A percentile compares a stretch with the other conserved stretches of the same genome.
Conservation (phyloP, 225 moss, liverwort and hornwort genomes). For the Marchantia polymorpha region DNA sequence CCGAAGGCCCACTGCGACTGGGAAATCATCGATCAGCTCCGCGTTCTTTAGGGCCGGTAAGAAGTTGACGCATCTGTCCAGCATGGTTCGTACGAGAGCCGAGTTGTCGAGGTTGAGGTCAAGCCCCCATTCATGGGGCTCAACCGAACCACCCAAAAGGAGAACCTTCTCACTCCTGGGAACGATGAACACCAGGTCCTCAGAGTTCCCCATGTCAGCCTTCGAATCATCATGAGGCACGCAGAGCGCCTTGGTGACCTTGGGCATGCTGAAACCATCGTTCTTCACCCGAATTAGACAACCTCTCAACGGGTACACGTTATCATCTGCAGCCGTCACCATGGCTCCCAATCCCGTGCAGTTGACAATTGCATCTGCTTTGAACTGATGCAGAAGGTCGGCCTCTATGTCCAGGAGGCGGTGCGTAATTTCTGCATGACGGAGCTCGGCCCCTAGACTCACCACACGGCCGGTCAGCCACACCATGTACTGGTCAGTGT, state of each 20-base stretch:
- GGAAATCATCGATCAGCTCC: background rate
- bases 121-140: background rate
- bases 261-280: background rate
- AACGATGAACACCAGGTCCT: background rate
- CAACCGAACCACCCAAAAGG: background rate
- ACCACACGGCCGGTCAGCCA: background rate
- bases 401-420: background rate
- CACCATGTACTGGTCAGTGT: background rate
- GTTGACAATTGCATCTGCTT: background rate
- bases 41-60: background rate
- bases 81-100: background rate
- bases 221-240: constrained; percentile 6
- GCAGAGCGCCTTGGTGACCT: background rate
- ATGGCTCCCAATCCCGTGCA: constrained; percentile 4
- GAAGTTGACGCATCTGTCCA: background rate
- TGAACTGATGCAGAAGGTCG: background rate
- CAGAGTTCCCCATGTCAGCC: background rate
- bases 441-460: constrained; percentile 1
- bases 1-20: background rate
- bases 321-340: background rate
- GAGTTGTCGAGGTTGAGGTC: background rate
- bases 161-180: background rate
- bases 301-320: background rate
- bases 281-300: background rate
- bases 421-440: background rate